Conservation (phyloP, 148 eudicot genomes). For the Arbutus unedo region DNA sequence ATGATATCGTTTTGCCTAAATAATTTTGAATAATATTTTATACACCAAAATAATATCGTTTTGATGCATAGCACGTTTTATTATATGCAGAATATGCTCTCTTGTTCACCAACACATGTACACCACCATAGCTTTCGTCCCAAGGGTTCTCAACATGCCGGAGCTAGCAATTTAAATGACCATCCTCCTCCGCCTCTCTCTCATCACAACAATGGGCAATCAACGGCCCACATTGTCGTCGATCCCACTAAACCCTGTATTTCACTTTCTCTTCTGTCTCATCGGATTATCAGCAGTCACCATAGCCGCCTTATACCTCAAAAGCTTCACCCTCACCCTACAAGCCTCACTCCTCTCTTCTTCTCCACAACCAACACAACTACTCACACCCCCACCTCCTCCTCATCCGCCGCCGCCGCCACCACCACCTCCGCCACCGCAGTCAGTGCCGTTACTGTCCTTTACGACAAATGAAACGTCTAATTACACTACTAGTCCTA, state of each 20-base stretch:
- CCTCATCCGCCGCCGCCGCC: no score
- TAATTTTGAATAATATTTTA: no score
- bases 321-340: conserved; percentile 22
- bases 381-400: no score
- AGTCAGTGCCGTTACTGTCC: neutral
- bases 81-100: no score
- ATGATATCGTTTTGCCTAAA: no score
- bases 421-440: neutral
- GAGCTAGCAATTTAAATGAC: neutral
- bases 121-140: conserved; percentile 28
- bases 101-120: conserved; percentile 22
- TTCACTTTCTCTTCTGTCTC: conserved; percentile 33
- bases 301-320: conserved; percentile 32
- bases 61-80: no score
- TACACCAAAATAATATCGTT: no score
- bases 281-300: conserved; percentile 53
- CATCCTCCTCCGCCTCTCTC: neutral
- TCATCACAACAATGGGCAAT: neutral
- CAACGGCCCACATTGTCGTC: neutral
- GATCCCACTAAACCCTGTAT: conserved; percentile 13
- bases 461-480: neutral
- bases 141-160: neutral
- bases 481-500: neutral
- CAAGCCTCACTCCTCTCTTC: conserved; percentile 8
- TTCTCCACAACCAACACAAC: neutral